Evolutionary conservation across 305 asterid genomes (phyloP), one percentile per base, ranked within the genome.

Genomic region (Petunia hybrid): DNA sequence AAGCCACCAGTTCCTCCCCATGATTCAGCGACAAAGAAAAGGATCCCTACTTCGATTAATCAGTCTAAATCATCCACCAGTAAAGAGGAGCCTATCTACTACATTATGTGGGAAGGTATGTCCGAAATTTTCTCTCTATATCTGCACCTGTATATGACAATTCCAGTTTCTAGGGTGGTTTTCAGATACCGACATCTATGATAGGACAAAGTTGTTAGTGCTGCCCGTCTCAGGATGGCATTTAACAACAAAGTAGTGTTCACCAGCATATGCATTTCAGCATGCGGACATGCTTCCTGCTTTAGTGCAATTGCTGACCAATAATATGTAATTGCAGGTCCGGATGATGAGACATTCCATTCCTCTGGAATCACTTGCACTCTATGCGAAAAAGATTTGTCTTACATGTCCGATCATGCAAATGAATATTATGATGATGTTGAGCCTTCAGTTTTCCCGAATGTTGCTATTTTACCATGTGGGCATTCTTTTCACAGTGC

Each of bases 401-500:
- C 35, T 1, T 6, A 77, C 14, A 8, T 43, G 60, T 9, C 62
- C 14, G 76, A 56, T 60, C 70, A 60, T n/a, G n/a, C n/a, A n/a
- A n/a, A 10, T 6, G 75, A 80, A 13, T n/a, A 77, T 41, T 41
- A 66, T 8, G 73, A 67, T 36, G n/a, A 78, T 3, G 6, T 39
- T 16, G 77, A 57, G 51, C 65, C 51, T 8, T 2, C 41, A 14
- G 16, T 45, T 41, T 80, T 81, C 41, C 87, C 85, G 10, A 81
- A 40, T 10, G 82, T 83, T 61, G 83, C 82, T 71, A 55, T 83
- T 62, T 40, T 83, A 48, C 43, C 66, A 8, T 86, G 88, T 53
- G 88, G 88, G 3, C 88, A 86, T 81, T 8, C 51, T 61, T 86
- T 71, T 57, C 88, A 86, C 71, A 2, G 77, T 69, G 53, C 10